Conservation (phyloP, 2,329 filamentous ascomycete genomes). For the Pseudopithomyces maydicus region DNA sequence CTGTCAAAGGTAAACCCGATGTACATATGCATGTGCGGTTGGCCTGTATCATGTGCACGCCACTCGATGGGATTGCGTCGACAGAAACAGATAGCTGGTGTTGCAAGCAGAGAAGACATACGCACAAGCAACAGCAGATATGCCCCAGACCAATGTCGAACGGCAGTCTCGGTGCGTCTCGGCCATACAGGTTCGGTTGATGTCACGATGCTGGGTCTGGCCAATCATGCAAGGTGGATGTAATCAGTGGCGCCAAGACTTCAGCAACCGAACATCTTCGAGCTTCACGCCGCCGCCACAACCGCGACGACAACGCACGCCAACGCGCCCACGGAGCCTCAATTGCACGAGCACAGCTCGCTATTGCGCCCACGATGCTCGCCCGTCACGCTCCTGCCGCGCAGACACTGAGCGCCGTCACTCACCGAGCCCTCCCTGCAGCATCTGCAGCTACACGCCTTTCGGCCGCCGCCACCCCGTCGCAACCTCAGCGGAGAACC, state of each 20-base stretch:
- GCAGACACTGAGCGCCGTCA: constrained; percentile 46
- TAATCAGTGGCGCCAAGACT: constrained; percentile 21
- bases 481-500: constrained; percentile 63
- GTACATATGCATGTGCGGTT: too few relatives aligned
- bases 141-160: not conserved
- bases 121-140: not conserved
- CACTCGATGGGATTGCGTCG: too few relatives aligned
- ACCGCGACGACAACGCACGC: constrained; percentile 32
- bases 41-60: too few relatives aligned
- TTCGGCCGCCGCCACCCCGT: constrained; percentile 47
- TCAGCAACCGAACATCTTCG: constrained; percentile 17
- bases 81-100: too few relatives aligned
- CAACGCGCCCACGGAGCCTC: constrained; percentile 37
- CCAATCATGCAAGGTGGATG: constrained; percentile 27
- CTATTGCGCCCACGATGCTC: constrained; percentile 44
- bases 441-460: constrained; percentile 45
- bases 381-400: constrained; percentile 46
- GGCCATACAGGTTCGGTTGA: constrained; percentile 15
- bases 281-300: constrained; percentile 40
- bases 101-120: not conserved
- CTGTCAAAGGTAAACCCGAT: too few relatives aligned
- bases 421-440: constrained; percentile 49
- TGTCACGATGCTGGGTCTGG: constrained; percentile 23
- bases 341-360: constrained; percentile 42
- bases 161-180: constrained; percentile 4